Base-by-base conservation (phyloP, 352 stramenopile species). In the Plasmopara viticola region DNA sequence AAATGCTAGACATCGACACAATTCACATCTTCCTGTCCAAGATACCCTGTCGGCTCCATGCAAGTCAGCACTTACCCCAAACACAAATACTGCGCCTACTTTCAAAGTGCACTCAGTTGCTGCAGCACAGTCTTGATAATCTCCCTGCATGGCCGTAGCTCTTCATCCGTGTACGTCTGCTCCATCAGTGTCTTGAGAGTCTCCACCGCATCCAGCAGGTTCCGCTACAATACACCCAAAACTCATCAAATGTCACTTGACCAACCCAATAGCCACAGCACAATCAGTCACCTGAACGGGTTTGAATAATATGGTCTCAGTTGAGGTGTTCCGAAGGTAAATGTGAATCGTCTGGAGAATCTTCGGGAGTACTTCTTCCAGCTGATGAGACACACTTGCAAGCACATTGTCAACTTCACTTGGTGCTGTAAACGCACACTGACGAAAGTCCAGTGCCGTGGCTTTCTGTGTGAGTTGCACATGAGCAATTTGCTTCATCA, bases 241-340 rank as follows among this genome's bases (percentile, higher is more conserved):
- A 35, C 4, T 25, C 17, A 25, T 29, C 43, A 37, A 20, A 35
- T 6, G n/a, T 8, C 43, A 46, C n/a, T 48, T 48, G 60, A 6
- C 49, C 35, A 45, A 31, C 44, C 35, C 12, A 41, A 44, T 13
- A 31, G 7, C 8, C 31, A n/a, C 12, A 13, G 44, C 12, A 8
- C 9, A 37, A 2, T 9, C 1, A 6, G 4, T 50, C 50, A 90
- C 83, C 73, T 91, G 76, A 4, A 94, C 74, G 7, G 83, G 80
- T 56, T 87, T 88, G 58, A 91, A 90, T 44, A 94, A 60, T 29
- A 94, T 91, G 39, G 65, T 70, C 56, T 94, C 83, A 5, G 83
- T 91, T 6, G 80, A 87, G 18, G 77, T 44, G 38, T 94, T 90
- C n/a, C 72, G 69, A 37, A 94, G 61, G 44, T 94, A 94, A 28